Evolutionary conservation across 352 stramenopile genomes (phyloP).

Genomic region (Globisporangium yorkense): DNA sequence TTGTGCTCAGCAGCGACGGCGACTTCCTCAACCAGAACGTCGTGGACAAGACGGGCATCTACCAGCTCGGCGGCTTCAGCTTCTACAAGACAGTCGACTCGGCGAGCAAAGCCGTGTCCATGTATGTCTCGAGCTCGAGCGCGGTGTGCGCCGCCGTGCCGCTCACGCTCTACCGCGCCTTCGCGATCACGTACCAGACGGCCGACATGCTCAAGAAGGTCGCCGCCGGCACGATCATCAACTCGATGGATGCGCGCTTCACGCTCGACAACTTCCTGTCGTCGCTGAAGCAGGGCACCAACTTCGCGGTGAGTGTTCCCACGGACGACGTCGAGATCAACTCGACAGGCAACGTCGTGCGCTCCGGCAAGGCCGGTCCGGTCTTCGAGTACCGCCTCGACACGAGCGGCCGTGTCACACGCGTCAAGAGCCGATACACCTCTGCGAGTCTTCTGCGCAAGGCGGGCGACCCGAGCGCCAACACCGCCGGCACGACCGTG

Average conservation of each 20-base stretch:
- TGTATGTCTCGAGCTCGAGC: slow-evolving; percentile 15
- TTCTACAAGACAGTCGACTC: slow-evolving; percentile 24
- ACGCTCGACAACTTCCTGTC: slow-evolving; percentile 18
- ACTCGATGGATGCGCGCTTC: slow-evolving; percentile 31
- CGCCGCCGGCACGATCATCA: slow-evolving; percentile 26
- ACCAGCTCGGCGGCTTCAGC: slow-evolving; percentile 16
- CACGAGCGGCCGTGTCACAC: slow-evolving; percentile 14
- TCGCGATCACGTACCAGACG: slow-evolving; percentile 25
- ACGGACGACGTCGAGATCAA: slow-evolving; percentile 28
- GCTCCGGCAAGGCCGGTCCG: slow-evolving; percentile 18
- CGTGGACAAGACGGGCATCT: slow-evolving; percentile 8
- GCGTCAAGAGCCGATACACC: slow-evolving; percentile 14
- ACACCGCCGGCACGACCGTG: slow-evolving; percentile 17
- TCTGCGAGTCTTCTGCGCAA: slow-evolving; percentile 24
- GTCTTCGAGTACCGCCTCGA: slow-evolving; percentile 22
- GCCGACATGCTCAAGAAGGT: slow-evolving; percentile 22
- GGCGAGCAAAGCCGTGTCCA: slow-evolving; percentile 21
- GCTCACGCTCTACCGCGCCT: slow-evolving; percentile 27
- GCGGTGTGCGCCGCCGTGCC: slow-evolving; percentile 18
- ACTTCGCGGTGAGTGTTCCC: slow-evolving; percentile 10
- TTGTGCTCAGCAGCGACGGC: slow-evolving; percentile 19
- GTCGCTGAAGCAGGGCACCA: slow-evolving; percentile 11
- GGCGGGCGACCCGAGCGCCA: slow-evolving; percentile 14
- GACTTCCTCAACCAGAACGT: slow-evolving; percentile 29
- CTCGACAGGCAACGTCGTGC: slow-evolving; percentile 18